These are phyloP conservation scores for Ilyonectria sp. DNA, from an alignment of 2,329 filamentous ascomycete genomes.

Conservation along the genomic window DNA sequence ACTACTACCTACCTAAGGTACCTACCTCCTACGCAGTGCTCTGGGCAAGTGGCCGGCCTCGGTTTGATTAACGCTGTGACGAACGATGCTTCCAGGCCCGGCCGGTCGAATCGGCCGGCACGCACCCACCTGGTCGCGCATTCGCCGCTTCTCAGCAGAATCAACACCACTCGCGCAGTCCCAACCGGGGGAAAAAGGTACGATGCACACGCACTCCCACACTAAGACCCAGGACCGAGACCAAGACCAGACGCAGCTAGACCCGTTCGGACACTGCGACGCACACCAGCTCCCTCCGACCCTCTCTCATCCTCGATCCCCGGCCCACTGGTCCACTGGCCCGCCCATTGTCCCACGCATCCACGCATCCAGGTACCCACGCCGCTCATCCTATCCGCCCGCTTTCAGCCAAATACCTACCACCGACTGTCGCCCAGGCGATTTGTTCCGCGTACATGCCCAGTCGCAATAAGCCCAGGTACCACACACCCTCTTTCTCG, in stretches of 20 bases:
- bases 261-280: constrained; percentile 5
- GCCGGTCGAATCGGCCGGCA: constrained; percentile 41
- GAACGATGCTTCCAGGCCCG: constrained; percentile 39
- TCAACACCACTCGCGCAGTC: too few species aligned
- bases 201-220: constrained; percentile 19
- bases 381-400: constrained; percentile 9
- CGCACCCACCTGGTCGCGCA: constrained; percentile 28
- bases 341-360: constrained; percentile 11
- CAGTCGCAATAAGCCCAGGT: constrained; percentile 1
- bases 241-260: constrained; percentile 5
- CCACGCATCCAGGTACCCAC: constrained; percentile 22
- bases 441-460: neutral
- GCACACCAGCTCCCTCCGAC: constrained; percentile 8
- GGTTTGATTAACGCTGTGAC: constrained; percentile 47
- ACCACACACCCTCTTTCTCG: constrained; percentile 41
- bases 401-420: neutral
- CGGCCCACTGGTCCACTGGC: constrained; percentile 12
- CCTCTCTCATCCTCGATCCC: neutral
- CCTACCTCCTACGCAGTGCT: neutral
- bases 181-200: constrained; percentile 1
- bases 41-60: constrained; percentile 45
- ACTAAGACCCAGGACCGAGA: constrained; percentile 6
- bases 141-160: constrained; percentile 21
- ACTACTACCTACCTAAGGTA: neutral
- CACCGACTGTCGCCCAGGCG: neutral